Evolutionary conservation across 139 green algal species (phyloP).

Genomic region (Zygnema cylindricum): DNA sequence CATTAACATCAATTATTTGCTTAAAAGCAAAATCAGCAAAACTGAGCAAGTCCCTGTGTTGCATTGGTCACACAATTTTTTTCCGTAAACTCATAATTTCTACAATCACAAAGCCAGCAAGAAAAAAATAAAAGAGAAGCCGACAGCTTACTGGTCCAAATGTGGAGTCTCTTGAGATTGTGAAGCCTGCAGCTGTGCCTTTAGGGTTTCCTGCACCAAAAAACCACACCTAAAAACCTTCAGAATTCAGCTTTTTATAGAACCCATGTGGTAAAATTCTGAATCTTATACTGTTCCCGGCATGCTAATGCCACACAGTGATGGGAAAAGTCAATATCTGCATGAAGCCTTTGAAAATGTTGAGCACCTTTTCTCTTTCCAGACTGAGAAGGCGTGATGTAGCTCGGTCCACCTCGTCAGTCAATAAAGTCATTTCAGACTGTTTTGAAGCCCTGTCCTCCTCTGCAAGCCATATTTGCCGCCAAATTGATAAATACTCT

Average conservation of each 20-base stretch:
- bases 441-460: slow-evolving; percentile 57
- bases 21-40: too few relatives aligned
- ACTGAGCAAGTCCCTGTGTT: too few relatives aligned
- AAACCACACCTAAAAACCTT: not conserved
- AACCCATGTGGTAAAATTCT: not conserved
- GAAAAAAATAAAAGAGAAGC: not conserved
- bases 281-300: too few relatives aligned
- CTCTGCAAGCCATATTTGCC: too few relatives aligned
- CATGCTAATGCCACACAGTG: too few relatives aligned
- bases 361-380: slow-evolving; percentile 76
- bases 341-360: too few relatives aligned
- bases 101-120: too few relatives aligned
- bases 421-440: slow-evolving; percentile 79
- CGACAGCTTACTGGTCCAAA: not conserved
- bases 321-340: too few relatives aligned
- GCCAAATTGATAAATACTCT: too few relatives aligned
- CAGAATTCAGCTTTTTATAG: slow-evolving; percentile 8
- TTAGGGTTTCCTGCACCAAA: slow-evolving; percentile 32
- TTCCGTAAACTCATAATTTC: too few relatives aligned
- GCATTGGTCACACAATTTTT: too few relatives aligned
- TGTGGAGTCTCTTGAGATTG: not conserved
- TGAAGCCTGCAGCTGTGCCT: slow-evolving; percentile 45
- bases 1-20: too few relatives aligned
- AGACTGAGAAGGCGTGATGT: slow-evolving; percentile 72
- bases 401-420: slow-evolving; percentile 72